phyloP scores from a whole-genome alignment of 139 green algal genomes.

The Diplosphaera chodatii region DNA sequence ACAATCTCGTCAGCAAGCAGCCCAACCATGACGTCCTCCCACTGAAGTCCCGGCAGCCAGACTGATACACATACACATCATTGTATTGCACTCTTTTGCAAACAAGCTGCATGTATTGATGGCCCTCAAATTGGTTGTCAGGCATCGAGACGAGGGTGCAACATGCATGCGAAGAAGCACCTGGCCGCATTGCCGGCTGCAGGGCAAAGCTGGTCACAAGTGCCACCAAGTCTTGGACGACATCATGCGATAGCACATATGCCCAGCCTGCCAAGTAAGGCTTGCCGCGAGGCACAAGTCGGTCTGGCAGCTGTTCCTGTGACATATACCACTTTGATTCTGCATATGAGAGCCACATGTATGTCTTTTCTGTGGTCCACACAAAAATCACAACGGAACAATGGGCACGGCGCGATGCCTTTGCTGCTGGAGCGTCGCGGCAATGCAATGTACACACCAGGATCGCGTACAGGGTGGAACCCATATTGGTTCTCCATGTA shows the following conservation, averaged over 20 bases:
- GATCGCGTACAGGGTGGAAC: conserved; percentile 29
- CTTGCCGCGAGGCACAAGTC: conserved; percentile 17
- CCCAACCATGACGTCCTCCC: conserved; percentile 60
- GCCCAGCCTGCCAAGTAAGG: conserved; percentile 38
- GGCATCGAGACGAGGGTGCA: conserved; percentile 1
- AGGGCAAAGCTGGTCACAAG: conserved; percentile 17
- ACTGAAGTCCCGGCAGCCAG: conserved; percentile 44
- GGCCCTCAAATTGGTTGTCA: neutral
- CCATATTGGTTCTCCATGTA: conserved; percentile 36
- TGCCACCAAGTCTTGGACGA: conserved; percentile 24
- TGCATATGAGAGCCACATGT: neutral
- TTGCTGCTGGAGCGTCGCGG: no score
- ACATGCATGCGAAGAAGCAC: neutral
- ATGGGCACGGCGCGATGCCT: no score
- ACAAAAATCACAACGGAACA: no score
- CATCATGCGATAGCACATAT: conserved; percentile 53
- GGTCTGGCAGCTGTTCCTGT: conserved; percentile 36
- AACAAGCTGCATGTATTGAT: no score
- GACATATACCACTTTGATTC: conserved; percentile 53
- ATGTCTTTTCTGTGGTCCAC: no score
- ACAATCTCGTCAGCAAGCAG: conserved; percentile 31
- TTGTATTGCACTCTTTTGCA: no score
- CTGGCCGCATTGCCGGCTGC: conserved; percentile 11
- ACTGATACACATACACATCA: neutral
- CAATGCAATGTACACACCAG: no score